Evolutionary conservation across 176 grass and related monocot genomes (phyloP).

Genomic region (Oryza meridionalis): DNA sequence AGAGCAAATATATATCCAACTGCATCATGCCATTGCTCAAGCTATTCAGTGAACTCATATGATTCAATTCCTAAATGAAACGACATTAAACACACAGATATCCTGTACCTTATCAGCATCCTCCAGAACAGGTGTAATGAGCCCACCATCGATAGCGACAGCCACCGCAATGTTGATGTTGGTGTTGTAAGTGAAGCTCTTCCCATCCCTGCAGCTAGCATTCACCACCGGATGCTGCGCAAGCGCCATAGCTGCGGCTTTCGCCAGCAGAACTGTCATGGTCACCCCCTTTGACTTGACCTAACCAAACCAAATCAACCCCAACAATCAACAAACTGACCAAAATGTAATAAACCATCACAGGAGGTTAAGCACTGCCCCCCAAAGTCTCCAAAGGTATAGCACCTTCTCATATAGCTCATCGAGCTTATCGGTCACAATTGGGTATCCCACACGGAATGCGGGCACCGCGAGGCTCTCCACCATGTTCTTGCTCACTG

Average conservation of each 20-base stretch:
- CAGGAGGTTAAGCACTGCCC: neutral
- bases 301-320: conserved; percentile 42
- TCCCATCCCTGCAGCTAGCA: conserved; percentile 86
- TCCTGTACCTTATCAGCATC: conserved; percentile 84
- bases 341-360: neutral
- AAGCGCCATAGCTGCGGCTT: conserved; percentile 86
- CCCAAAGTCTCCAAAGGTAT: conserved; percentile 13
- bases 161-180: conserved; percentile 94
- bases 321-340: conserved; percentile 1
- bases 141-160: conserved; percentile 87
- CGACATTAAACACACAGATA: conserved; percentile 16
- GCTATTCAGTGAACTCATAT: conserved; percentile 23
- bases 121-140: conserved; percentile 90
- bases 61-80: neutral
- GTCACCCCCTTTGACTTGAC: conserved; percentile 95
- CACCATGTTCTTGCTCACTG: conserved; percentile 97
- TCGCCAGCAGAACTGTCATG: conserved; percentile 86
- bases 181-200: conserved; percentile 91
- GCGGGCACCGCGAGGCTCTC: conserved; percentile 81
- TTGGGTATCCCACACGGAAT: conserved; percentile 85
- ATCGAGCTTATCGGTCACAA: conserved; percentile 78
- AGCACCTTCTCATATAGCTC: conserved; percentile 84
- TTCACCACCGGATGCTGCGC: conserved; percentile 85
- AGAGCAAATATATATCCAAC: conserved; percentile 95
- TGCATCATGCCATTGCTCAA: conserved; percentile 46